These are phyloP conservation scores for Coemansia sp. DNA, from an alignment of 192 early-diverging fungal genomes.

Conservation along the genomic window DNA sequence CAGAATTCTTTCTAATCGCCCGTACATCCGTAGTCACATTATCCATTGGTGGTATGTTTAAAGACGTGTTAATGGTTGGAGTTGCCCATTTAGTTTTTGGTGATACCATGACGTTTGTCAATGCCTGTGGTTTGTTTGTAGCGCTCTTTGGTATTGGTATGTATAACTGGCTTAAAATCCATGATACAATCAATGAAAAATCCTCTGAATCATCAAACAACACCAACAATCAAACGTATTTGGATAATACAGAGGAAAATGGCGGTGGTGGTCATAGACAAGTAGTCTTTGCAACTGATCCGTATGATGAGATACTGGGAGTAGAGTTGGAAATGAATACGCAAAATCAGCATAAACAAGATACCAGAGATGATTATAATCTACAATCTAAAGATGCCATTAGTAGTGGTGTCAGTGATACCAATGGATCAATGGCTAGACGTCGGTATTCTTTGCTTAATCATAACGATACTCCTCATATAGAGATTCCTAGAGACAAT, in stretches of 20 bases:
- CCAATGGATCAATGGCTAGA: background rate
- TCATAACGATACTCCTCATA: background rate
- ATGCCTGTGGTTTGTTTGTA: constrained; percentile 71
- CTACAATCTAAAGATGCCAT: too few species aligned
- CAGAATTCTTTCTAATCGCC: constrained; percentile 81
- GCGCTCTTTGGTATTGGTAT: constrained; percentile 79
- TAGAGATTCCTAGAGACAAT: too few species aligned
- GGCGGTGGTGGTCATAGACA: constrained; percentile 12
- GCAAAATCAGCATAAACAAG: too few species aligned
- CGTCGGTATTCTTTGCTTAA: background rate
- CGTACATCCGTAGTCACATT: constrained; percentile 81
- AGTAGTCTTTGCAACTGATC: constrained; percentile 20
- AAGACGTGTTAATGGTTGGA: constrained; percentile 81
- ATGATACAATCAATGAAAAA: constrained; percentile 15
- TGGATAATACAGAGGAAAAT: background rate
- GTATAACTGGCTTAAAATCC: constrained; percentile 69
- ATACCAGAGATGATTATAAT: too few species aligned
- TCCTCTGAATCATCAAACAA: too few species aligned
- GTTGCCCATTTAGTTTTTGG: constrained; percentile 72
- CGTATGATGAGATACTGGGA: constrained; percentile 31
- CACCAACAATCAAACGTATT: background rate
- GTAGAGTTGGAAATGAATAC: too few species aligned
- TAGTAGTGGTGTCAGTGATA: background rate
- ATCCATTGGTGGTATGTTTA: constrained; percentile 84
- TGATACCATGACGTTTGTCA: constrained; percentile 74